A percentile compares a stretch with the other conserved stretches of the same genome.
These are phyloP conservation scores for Clathrus columnatus DNA, from an alignment of 768 basidiomycete species.

Conservation along the genomic window DNA sequence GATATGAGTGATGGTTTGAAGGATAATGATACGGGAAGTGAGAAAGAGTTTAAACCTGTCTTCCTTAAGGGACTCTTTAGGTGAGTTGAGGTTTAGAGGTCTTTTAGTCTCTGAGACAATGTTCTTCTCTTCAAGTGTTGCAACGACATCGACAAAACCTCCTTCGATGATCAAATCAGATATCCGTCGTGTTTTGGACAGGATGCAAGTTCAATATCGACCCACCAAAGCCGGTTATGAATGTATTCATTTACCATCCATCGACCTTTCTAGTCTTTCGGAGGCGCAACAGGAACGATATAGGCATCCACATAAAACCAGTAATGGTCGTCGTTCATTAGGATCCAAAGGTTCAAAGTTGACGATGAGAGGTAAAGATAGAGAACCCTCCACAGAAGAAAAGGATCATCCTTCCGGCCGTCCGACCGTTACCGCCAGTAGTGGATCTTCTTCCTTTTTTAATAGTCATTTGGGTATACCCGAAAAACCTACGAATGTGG, in stretches of 20 bases:
- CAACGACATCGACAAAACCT: conserved; percentile 89
- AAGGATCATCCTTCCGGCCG: conserved; percentile 36
- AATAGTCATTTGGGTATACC: conserved; percentile 46
- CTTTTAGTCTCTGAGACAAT: conserved; percentile 1
- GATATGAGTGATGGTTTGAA: conserved; percentile 32
- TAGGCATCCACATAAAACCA: conserved; percentile 26
- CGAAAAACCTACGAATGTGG: conserved; percentile 21
- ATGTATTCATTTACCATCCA: conserved; percentile 91
- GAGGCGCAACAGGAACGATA: conserved; percentile 19
- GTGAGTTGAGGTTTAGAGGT: conserved; percentile 30
- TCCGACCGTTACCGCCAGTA: conserved; percentile 48
- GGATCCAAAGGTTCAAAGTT: conserved; percentile 72
- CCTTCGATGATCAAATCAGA: conserved; percentile 75
- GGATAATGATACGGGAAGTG: conserved; percentile 39
- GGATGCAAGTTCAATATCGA: conserved; percentile 92
- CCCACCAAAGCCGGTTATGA: conserved; percentile 90
- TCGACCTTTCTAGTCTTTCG: conserved; percentile 76
- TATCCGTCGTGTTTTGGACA: conserved; percentile 77
- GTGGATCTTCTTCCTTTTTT: conserved; percentile 79
- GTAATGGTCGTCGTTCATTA: conserved; percentile 41
- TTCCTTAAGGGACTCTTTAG: conserved; percentile 96
- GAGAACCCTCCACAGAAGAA: conserved; percentile 29
- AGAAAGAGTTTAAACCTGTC: conserved; percentile 84
- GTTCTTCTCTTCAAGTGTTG: conserved; percentile 47
- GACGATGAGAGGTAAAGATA: conserved; percentile 42